Conservation (phyloP, 768 basidiomycete species). For the Kwoniella botswanensis region DNA sequence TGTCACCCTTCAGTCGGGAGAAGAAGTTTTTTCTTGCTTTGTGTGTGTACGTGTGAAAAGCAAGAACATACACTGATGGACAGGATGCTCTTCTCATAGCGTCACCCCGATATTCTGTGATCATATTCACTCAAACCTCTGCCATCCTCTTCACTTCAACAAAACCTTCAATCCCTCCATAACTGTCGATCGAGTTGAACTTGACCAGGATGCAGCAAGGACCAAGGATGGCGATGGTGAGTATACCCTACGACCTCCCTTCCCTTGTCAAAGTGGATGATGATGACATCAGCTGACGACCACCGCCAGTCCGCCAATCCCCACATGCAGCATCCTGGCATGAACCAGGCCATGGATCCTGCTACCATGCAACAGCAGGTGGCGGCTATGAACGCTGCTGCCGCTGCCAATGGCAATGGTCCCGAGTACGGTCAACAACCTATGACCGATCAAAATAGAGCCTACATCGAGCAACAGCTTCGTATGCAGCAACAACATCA, state of each 20-base stretch:
- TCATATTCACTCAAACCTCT: not conserved
- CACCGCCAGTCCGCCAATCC: constrained; percentile 17
- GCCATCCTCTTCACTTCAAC: not conserved
- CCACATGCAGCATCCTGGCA: constrained; percentile 26
- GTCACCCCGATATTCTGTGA: not conserved
- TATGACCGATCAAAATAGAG: constrained; percentile 20
- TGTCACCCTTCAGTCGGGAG: not conserved
- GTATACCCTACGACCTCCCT: not conserved
- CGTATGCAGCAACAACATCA: constrained; percentile 22
- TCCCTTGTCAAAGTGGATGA: constrained; percentile 6
- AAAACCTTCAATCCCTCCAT: not conserved
- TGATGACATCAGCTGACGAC: constrained; percentile 10
- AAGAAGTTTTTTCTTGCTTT: not conserved
- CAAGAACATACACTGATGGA: not conserved
- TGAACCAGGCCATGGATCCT: constrained; percentile 17
- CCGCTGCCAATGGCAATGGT: not conserved
- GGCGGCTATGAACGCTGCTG: constrained; percentile 17
- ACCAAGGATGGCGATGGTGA: constrained; percentile 25
- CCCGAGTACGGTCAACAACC: constrained; percentile 6
- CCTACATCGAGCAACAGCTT: constrained; percentile 21
- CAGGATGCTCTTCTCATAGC: not conserved
- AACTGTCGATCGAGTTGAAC: not conserved
- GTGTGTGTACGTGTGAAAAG: not conserved
- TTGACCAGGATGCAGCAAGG: constrained; percentile 25
- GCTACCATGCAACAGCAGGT: constrained; percentile 19